phyloP scores from a whole-genome alignment of 2,329 filamentous ascomycete species.

The Penicillium psychrosexuale region DNA sequence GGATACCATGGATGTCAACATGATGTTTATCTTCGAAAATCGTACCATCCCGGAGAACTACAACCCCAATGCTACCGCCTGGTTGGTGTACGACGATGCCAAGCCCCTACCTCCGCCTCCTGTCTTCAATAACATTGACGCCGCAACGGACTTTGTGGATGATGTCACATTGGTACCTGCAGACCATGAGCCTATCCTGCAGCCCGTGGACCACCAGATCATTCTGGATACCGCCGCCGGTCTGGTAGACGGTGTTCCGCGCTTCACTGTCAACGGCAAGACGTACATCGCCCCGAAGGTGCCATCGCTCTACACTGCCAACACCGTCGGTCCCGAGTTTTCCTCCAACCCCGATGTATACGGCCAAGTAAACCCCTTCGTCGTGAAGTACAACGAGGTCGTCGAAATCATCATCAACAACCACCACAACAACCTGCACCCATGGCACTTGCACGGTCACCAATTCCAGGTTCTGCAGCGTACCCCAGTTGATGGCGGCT shows the following conservation, averaged over 20 bases:
- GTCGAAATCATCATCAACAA: slow-evolving; percentile 41
- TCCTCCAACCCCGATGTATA: slow-evolving; percentile 62
- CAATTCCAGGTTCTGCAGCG: slow-evolving; percentile 48
- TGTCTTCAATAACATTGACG: slow-evolving; percentile 50
- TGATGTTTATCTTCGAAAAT: slow-evolving; percentile 34
- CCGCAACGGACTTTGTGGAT: slow-evolving; percentile 61
- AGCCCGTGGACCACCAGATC: slow-evolving; percentile 32
- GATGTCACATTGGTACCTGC: slow-evolving; percentile 48
- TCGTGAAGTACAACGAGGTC: slow-evolving; percentile 61
- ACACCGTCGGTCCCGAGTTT: slow-evolving; percentile 54
- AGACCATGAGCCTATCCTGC: slow-evolving; percentile 25
- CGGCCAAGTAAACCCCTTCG: slow-evolving; percentile 64
- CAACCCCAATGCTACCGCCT: slow-evolving; percentile 53
- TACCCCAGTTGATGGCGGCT: slow-evolving; percentile 23
- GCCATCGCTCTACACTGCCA: slow-evolving; percentile 72
- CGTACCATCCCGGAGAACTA: slow-evolving; percentile 58
- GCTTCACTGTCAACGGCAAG: slow-evolving; percentile 70
- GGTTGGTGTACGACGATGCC: slow-evolving; percentile 53
- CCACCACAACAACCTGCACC: slow-evolving; percentile 39
- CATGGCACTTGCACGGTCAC: slow-evolving; percentile 54
- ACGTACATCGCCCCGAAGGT: slow-evolving; percentile 74
- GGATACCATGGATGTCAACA: slow-evolving; percentile 65
- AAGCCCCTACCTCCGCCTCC: slow-evolving; percentile 51
- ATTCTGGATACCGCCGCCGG: slow-evolving; percentile 56
- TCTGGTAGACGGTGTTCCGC: slow-evolving; percentile 61